phyloP scores from a whole-genome alignment of 768 basidiomycete genomes.

The Boletus sp. region DNA sequence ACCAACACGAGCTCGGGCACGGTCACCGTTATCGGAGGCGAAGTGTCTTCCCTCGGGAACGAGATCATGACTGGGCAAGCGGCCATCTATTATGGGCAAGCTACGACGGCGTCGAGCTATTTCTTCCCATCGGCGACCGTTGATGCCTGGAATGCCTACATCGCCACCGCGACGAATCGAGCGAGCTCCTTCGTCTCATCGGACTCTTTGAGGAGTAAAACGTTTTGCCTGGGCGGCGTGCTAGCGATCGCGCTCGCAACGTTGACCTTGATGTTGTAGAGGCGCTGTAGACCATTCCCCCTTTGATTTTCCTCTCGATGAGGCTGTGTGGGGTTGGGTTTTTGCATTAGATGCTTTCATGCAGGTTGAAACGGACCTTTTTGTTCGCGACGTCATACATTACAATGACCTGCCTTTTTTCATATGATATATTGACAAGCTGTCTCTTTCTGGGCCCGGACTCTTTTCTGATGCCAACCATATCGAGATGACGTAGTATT shows the following conservation, averaged over 20 bases:
- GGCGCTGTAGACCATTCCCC: no score
- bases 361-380: no score
- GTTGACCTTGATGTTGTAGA: no score
- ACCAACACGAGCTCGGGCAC: constrained; percentile 26
- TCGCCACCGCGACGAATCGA: constrained; percentile 19
- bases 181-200: background rate
- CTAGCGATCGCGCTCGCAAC: background rate
- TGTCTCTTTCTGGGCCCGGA: no score
- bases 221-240: background rate
- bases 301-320: no score
- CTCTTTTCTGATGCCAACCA: no score
- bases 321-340: no score
- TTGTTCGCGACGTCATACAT: no score
- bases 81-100: constrained; percentile 53
- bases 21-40: constrained; percentile 45
- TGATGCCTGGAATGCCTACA: constrained; percentile 55
- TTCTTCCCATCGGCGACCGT: constrained; percentile 55
- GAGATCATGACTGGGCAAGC: constrained; percentile 53
- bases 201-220: background rate
- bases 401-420: no score
- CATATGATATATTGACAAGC: no score
- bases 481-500: no score
- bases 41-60: constrained; percentile 42
- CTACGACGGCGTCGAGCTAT: constrained; percentile 48
- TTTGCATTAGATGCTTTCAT: no score